Conservation (phyloP, 2,329 filamentous ascomycete species). For the Stromatinia cepivora region DNA sequence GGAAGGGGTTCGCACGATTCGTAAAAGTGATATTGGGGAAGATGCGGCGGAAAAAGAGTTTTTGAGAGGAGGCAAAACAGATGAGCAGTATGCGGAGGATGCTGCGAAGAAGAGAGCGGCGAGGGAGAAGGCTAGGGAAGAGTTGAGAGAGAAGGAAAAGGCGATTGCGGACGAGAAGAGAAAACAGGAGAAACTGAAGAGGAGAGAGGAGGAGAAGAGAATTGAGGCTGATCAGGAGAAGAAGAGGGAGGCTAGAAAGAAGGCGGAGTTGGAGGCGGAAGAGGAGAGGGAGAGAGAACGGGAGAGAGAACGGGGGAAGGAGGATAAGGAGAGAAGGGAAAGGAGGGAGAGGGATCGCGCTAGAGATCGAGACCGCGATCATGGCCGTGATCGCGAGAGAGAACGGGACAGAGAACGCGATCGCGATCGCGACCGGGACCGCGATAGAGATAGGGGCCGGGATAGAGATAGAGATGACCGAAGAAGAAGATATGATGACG, state of each 20-base stretch:
- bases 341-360: slow-evolving; percentile 31
- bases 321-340: slow-evolving; percentile 40
- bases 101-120: slow-evolving; percentile 60
- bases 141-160: slow-evolving; percentile 57
- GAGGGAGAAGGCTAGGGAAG: slow-evolving; percentile 61
- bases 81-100: slow-evolving; percentile 71
- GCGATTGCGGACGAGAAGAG: slow-evolving; percentile 62
- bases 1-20: slow-evolving; percentile 65
- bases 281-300: slow-evolving; percentile 32
- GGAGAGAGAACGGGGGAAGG: slow-evolving; percentile 39
- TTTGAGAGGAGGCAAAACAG: slow-evolving; percentile 66
- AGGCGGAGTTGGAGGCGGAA: slow-evolving; percentile 36
- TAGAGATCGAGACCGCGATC: slow-evolving; percentile 39
- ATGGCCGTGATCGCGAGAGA: slow-evolving; percentile 33
- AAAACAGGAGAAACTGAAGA: slow-evolving; percentile 54
- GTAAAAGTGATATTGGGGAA: slow-evolving; percentile 66
- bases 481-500: slow-evolving; percentile 34
- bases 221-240: slow-evolving; percentile 49
- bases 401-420: slow-evolving; percentile 26
- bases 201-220: slow-evolving; percentile 51
- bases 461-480: slow-evolving; percentile 39
- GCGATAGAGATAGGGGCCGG: slow-evolving; percentile 26
- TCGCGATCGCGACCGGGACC: slow-evolving; percentile 37
- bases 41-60: slow-evolving; percentile 67
- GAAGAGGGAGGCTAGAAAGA: slow-evolving; percentile 40